phyloP scores from a whole-genome alignment of 495 filamentous ascomycete species.

The Trichocladium uniseriatum region DNA sequence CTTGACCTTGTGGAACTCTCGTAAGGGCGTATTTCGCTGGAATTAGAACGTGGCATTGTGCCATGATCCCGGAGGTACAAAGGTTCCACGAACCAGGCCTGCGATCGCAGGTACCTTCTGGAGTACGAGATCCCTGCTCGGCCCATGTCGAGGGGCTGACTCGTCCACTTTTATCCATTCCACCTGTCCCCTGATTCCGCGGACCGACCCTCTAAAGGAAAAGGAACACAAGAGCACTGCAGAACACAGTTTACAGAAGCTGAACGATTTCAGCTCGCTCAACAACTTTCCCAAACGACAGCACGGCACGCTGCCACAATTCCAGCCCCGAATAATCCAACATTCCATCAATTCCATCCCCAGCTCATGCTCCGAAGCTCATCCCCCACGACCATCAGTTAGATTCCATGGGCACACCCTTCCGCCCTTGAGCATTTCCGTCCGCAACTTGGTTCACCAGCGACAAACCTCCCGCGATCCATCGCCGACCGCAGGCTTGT shows the following conservation, averaged over 20 bases:
- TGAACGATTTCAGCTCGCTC: too few relatives aligned
- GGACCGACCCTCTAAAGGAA: not conserved
- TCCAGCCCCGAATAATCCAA: too few relatives aligned
- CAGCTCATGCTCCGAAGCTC: not conserved
- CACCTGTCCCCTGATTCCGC: not conserved
- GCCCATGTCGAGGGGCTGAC: slow-evolving; percentile 4
- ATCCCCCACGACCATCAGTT: not conserved
- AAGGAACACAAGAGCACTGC: not conserved
- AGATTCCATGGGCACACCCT: slow-evolving; percentile 11
- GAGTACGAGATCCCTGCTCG: not conserved
- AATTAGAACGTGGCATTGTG: not conserved
- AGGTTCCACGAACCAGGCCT: not conserved
- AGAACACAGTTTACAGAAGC: not conserved
- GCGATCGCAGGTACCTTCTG: slow-evolving; percentile 4
- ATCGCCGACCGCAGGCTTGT: not conserved
- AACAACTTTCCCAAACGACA: too few relatives aligned
- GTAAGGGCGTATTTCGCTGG: not conserved
- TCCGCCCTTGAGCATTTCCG: not conserved
- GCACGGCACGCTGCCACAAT: too few relatives aligned
- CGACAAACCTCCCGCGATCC: not conserved
- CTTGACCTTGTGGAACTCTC: not conserved
- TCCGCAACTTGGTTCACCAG: not conserved
- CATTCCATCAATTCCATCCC: not conserved
- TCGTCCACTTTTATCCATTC: slow-evolving; percentile 4
- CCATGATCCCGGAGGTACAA: not conserved